Percentiles rank a stretch among this genome's conserved stretches.
phyloP scores from a whole-genome alignment of 306 rosid genomes.

The Rosa persica region DNA sequence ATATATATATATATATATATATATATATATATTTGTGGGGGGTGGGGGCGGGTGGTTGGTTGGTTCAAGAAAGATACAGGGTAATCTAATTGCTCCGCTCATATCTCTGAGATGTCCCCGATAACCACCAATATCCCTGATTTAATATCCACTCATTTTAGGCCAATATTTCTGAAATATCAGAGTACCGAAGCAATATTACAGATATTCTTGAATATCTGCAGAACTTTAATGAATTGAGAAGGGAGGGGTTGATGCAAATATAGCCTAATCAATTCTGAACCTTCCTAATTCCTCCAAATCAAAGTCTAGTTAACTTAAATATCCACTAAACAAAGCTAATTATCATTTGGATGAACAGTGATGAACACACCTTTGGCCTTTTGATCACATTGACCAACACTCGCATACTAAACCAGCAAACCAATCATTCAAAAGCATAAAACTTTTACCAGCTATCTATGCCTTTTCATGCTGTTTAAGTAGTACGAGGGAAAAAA shows the following conservation, averaged over 20 bases:
- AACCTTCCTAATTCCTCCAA: neutral
- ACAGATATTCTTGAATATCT: neutral
- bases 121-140: neutral
- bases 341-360: neutral
- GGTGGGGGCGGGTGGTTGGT: neutral
- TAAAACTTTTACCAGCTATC: neutral
- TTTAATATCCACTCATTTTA: constrained; percentile 3
- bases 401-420: neutral
- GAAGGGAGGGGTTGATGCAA: neutral
- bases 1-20: too few species aligned
- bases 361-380: neutral
- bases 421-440: neutral
- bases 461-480: neutral
- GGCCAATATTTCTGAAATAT: neutral
- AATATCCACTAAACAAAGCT: neutral
- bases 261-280: neutral
- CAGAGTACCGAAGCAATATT: neutral
- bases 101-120: neutral
- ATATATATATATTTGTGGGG: too few species aligned
- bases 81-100: neutral
- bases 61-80: neutral
- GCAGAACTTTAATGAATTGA: neutral
- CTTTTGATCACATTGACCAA: neutral
- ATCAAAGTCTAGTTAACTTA: neutral
- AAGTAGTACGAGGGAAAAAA: neutral